Conservation (phyloP, 345 rosid species). For the Excoecaria cochinchinensis region DNA sequence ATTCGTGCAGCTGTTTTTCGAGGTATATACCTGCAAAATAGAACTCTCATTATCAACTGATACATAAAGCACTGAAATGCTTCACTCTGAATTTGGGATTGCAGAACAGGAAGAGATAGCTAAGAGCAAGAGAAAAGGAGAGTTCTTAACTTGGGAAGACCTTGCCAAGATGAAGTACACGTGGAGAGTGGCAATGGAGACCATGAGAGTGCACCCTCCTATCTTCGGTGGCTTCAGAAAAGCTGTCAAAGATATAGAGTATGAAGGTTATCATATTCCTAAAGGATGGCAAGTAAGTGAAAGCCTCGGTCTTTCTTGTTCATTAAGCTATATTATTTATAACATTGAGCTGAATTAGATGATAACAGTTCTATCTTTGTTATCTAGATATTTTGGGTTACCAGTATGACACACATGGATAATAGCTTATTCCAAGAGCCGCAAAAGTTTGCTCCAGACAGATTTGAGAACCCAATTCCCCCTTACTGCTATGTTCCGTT, state of each 20-base stretch:
- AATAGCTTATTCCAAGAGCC: constrained; percentile 45
- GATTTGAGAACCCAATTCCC: constrained; percentile 51
- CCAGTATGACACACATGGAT: constrained; percentile 50
- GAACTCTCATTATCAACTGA: neutral
- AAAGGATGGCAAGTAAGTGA: constrained; percentile 53
- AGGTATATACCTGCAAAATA: constrained; percentile 25
- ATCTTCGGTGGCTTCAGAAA: constrained; percentile 48
- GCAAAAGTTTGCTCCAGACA: constrained; percentile 40
- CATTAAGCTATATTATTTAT: neutral
- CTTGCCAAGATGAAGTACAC: constrained; percentile 58
- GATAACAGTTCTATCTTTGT: constrained; percentile 3
- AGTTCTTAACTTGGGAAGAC: constrained; percentile 51
- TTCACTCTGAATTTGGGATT: neutral
- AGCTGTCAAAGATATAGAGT: constrained; percentile 43
- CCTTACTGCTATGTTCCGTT: constrained; percentile 48
- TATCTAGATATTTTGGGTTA: constrained; percentile 45
- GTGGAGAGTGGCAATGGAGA: constrained; percentile 62
- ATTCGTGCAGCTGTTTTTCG: constrained; percentile 43
- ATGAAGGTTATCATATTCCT: constrained; percentile 44
- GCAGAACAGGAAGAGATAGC: constrained; percentile 55
- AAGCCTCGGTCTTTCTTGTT: neutral
- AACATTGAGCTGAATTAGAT: neutral
- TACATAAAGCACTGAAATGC: neutral
- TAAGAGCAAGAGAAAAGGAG: constrained; percentile 37
- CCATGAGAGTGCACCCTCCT: constrained; percentile 46